These are phyloP conservation scores for Diversispora epigaea DNA, from an alignment of 192 early-diverging fungal genomes.

Conservation along the genomic window DNA sequence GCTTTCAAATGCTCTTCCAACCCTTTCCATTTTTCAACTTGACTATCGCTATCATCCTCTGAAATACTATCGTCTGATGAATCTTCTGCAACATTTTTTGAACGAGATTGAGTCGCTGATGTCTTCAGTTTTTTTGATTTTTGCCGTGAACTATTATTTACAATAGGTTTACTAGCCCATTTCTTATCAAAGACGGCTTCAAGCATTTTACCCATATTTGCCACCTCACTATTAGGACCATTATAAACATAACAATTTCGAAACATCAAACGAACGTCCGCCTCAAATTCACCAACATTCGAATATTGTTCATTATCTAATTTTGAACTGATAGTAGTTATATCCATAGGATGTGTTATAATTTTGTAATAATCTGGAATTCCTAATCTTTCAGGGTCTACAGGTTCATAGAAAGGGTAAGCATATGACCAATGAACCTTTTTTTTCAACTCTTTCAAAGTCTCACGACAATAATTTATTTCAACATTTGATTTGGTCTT, in stretches of 20 bases:
- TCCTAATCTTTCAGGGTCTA: constrained; percentile 78
- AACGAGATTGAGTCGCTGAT: constrained; percentile 26
- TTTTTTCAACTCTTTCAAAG: constrained; percentile 67
- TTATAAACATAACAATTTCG: constrained; percentile 80
- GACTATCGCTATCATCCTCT: no score
- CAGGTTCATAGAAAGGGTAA: constrained; percentile 78
- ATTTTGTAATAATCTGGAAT: constrained; percentile 87
- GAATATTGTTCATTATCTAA: constrained; percentile 62
- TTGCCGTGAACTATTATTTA: constrained; percentile 31
- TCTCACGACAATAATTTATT: constrained; percentile 61
- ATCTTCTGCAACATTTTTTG: no score
- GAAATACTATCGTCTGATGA: no score
- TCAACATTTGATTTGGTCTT: constrained; percentile 52
- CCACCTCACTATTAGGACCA: constrained; percentile 53
- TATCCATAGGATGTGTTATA: constrained; percentile 79
- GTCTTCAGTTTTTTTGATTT: background rate
- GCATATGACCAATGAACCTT: constrained; percentile 66
- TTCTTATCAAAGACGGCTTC: constrained; percentile 69
- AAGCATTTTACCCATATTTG: constrained; percentile 64
- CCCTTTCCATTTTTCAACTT: no score
- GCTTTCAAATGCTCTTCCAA: no score
- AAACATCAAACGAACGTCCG: constrained; percentile 71
- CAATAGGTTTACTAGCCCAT: constrained; percentile 54
- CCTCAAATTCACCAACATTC: constrained; percentile 57
- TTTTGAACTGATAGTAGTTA: constrained; percentile 66